phyloP scores from a whole-genome alignment of 441 rosid species.

The Metrosideros polymorpha region DNA sequence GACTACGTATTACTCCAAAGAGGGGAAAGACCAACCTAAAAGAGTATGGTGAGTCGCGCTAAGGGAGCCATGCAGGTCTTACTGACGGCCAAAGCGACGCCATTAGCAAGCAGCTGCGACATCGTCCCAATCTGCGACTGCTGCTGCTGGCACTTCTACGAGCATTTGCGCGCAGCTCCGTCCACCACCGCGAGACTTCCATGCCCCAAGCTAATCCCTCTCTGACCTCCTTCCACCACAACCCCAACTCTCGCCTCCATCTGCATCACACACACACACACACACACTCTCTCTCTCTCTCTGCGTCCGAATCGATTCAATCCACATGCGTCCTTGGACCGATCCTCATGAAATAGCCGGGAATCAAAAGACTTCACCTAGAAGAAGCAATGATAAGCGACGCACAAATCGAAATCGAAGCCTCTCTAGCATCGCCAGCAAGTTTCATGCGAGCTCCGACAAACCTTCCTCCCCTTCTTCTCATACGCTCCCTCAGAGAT shows the following conservation, averaged over 20 bases:
- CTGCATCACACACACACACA: slow-evolving; percentile 54
- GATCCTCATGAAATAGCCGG: background rate
- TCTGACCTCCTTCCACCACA: slow-evolving; percentile 42
- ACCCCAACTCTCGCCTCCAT: slow-evolving; percentile 85
- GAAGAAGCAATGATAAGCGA: background rate
- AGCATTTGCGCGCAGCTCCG: slow-evolving; percentile 10
- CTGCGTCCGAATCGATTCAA: background rate
- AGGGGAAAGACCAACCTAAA: slow-evolving; percentile 42
- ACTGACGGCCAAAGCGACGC: slow-evolving; percentile 86
- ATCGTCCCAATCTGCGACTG: slow-evolving; percentile 62
- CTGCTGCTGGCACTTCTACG: slow-evolving; percentile 36
- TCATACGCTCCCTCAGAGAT: no score
- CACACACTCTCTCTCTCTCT: background rate
- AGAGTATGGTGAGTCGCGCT: slow-evolving; percentile 88
- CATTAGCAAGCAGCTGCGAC: slow-evolving; percentile 81
- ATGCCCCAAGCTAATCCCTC: slow-evolving; percentile 38
- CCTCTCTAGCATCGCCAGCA: background rate
- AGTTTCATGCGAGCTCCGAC: background rate
- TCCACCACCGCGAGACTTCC: slow-evolving; percentile 22
- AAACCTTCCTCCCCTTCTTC: background rate
- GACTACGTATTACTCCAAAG: background rate
- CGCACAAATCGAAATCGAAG: background rate
- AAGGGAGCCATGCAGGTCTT: slow-evolving; percentile 97
- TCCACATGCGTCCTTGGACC: background rate
- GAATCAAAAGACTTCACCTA: background rate